phyloP scores from a whole-genome alignment of 1,139 yeast species.

The Geotrichum australiense region DNA sequence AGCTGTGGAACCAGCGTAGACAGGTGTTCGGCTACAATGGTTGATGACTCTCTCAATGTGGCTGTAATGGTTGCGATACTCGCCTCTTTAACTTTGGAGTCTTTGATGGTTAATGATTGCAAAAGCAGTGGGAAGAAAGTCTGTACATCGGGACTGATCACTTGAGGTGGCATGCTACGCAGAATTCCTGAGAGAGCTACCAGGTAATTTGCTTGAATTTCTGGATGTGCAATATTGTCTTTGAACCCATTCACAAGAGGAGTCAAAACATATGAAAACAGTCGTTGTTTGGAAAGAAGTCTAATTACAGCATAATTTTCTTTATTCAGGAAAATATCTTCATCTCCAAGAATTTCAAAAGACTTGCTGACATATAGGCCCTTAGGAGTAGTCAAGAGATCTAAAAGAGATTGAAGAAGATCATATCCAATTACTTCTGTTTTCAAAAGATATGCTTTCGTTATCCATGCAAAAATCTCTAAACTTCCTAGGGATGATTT shows the following conservation, averaged over 20 bases:
- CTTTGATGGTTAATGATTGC: constrained; percentile 51
- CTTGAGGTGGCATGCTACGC: constrained; percentile 54
- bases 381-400: constrained; percentile 32
- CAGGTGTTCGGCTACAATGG: constrained; percentile 47
- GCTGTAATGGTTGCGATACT: constrained; percentile 43
- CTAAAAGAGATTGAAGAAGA: constrained; percentile 37
- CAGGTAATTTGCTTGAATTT: constrained; percentile 43
- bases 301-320: constrained; percentile 55
- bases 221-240: constrained; percentile 13
- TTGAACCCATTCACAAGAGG: constrained; percentile 29
- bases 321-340: constrained; percentile 53
- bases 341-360: constrained; percentile 59
- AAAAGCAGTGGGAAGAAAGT: constrained; percentile 64
- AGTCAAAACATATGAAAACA: constrained; percentile 46
- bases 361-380: constrained; percentile 44
- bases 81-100: constrained; percentile 49
- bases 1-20: constrained; percentile 52
- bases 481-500: constrained; percentile 31
- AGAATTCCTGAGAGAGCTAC: constrained; percentile 62
- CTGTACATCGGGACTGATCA: constrained; percentile 55
- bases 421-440: constrained; percentile 45
- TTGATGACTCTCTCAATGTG: constrained; percentile 48
- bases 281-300: constrained; percentile 67
- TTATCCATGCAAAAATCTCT: constrained; percentile 60
- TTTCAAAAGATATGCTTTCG: constrained; percentile 61